Base-by-base conservation (phyloP, 306 rosid genomes). In the Leucaena leucocephala region DNA sequence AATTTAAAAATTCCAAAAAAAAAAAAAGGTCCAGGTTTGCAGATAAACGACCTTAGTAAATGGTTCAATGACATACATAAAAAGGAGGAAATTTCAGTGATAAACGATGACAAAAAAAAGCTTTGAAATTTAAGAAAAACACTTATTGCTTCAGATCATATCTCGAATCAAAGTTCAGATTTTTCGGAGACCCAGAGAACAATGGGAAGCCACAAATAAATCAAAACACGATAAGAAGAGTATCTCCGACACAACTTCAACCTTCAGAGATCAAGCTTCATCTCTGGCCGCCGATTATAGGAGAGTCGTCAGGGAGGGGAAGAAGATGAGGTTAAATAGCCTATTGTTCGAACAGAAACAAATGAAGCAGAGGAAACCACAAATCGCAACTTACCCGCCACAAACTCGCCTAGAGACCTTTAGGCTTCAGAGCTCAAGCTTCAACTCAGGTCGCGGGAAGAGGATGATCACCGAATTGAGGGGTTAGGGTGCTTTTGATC, bases 21-120 rank as follows among this genome's bases (percentile, higher is more conserved):
- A 19, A 61, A 14, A 42, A 22, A 82, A 54, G 58, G 65, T 81
- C 52, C 48, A 43, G 58, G 59, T 67, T 57, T 9, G 15, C 33
- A 21, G 35, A 57, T 8, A 21, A 57, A 57, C 21, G 0, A 69
- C 38, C 16, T 4, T 43, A 46, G 13, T 11, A 77, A 77, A 22
- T 21, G 67, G 36, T 61, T 79, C 45, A 3, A 46, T 17, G 4
- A 33, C 33, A 44, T 46, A 19, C 33, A 44, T 46, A 19, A 44
- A 44, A 46, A 42, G 54, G 72, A 3, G 21, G 44, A 39, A 63
- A 48, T 71, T 71, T 50, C 55, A 21, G 39, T 19, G 19, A 21
- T 1, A 59, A 6, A 43, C 15, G 19, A 21, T 7, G 61, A 19
- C 42, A 8, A 4, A 36, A 12, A 22, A 59, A 14, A 13, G 1